A percentile compares a stretch with the other conserved stretches of the same genome.
Conservation (phyloP, 2,329 filamentous ascomycete genomes). For the Microthyrium microscopicum region DNA sequence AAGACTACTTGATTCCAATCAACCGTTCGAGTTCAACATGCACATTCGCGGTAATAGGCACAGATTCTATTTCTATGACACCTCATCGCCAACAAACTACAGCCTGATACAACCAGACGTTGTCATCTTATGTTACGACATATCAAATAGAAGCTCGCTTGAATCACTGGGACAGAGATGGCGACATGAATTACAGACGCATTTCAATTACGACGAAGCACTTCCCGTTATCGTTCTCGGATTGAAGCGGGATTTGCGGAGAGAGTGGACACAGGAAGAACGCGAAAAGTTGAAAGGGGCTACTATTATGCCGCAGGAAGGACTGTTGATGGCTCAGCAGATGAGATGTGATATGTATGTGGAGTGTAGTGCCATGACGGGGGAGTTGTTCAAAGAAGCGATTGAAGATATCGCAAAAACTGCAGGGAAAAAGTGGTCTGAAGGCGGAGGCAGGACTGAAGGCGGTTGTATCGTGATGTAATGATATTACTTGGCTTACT, state of each 20-base stretch:
- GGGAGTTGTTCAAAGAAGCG: constrained; percentile 41
- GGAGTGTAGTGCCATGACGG: constrained; percentile 44
- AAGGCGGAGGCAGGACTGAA: constrained; percentile 31
- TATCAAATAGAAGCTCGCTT: constrained; percentile 35
- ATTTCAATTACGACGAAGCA: constrained; percentile 35
- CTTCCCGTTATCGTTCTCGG: constrained; percentile 43
- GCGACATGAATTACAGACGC: constrained; percentile 27
- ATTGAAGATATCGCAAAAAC: constrained; percentile 43
- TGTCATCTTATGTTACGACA: constrained; percentile 42
- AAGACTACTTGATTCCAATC: constrained; percentile 35
- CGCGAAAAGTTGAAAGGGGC: constrained; percentile 14
- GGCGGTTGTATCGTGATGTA: constrained; percentile 24
- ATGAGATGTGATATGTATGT: constrained; percentile 45
- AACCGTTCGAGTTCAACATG: constrained; percentile 43
- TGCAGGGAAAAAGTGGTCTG: constrained; percentile 40
- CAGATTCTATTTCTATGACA: constrained; percentile 39
- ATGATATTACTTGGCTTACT: too few species aligned
- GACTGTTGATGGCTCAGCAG: constrained; percentile 34
- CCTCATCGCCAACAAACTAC: constrained; percentile 39
- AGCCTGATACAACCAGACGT: constrained; percentile 36
- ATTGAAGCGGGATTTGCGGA: constrained; percentile 39
- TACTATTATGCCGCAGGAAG: constrained; percentile 35
- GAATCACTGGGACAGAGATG: constrained; percentile 28
- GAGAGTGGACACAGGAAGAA: constrained; percentile 23
- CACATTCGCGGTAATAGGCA: constrained; percentile 38